Percentiles rank a stretch among this genome's conserved stretches.
phyloP scores from a whole-genome alignment of 2,329 filamentous ascomycete genomes.

The Fusarium avenaceum region DNA sequence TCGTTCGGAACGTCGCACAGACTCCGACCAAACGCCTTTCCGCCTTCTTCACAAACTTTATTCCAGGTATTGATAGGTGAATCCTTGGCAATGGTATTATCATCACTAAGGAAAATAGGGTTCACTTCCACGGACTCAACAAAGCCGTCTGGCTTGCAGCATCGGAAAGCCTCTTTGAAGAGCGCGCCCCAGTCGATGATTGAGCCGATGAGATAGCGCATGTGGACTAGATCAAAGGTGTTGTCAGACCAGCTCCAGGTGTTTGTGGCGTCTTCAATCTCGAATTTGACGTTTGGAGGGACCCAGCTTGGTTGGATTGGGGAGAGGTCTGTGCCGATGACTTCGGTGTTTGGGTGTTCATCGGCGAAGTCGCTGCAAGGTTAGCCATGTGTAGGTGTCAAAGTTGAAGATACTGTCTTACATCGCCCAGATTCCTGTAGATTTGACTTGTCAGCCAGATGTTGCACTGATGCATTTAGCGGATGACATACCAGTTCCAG shows the following conservation, averaged over 20 bases:
- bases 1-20: slow-evolving; percentile 4
- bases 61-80: not conserved
- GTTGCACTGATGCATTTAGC: no score
- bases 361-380: slow-evolving; percentile 9
- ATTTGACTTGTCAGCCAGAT: not conserved
- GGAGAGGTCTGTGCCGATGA: slow-evolving; percentile 15
- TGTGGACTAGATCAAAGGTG: slow-evolving; percentile 8
- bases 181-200: slow-evolving; percentile 5
- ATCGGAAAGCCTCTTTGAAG: not conserved
- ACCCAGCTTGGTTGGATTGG: slow-evolving; percentile 14
- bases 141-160: not conserved
- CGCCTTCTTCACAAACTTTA: not conserved
- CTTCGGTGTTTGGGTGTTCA: not conserved
- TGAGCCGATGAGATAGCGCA: slow-evolving; percentile 18
- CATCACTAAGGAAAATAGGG: slow-evolving; percentile 5
- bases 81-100: not conserved
- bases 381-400: not conserved
- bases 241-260: not conserved
- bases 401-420: not conserved
- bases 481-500: not conserved
- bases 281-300: slow-evolving; percentile 11
- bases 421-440: slow-evolving; percentile 7
- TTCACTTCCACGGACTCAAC: slow-evolving; percentile 8
- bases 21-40: not conserved
- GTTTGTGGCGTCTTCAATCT: slow-evolving; percentile 9